A percentile compares a stretch with the other conserved stretches of the same genome.
Evolutionary conservation across 345 rosid species (phyloP).

Genomic region (Gossypium rotundifolium): DNA sequence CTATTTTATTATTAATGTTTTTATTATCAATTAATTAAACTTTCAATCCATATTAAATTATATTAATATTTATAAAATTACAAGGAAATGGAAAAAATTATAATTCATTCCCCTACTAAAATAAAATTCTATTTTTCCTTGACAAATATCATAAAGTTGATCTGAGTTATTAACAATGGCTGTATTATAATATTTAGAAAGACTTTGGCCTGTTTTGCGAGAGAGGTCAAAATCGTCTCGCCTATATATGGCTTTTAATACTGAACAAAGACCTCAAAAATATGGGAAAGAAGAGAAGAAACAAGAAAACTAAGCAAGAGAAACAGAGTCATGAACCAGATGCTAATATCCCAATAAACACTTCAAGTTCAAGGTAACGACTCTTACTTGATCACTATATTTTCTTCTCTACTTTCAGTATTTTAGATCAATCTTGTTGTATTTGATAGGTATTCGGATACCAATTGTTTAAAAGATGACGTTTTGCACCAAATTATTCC

Average conservation of each 20-base stretch:
- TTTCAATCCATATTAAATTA: no score
- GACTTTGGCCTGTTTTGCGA: neutral
- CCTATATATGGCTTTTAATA: neutral
- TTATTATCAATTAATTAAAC: no score
- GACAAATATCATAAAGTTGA: no score
- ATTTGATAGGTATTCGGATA: no score
- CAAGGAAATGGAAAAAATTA: no score
- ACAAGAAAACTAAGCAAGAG: neutral
- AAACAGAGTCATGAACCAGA: neutral
- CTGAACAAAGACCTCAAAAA: neutral
- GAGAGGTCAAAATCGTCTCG: neutral
- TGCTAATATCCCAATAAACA: neutral
- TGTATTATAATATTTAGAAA: neutral
- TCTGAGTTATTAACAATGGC: neutral
- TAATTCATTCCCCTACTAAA: no score
- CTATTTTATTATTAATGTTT: no score
- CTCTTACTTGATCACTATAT: neutral
- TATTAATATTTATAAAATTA: no score
- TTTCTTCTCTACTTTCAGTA: neutral
- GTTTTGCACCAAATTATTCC: no score
- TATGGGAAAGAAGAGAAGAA: conserved; percentile 1
- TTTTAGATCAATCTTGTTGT: no score
- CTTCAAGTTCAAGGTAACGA: conserved; percentile 1
- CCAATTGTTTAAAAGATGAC: no score
- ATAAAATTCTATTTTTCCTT: no score